Conservation (phyloP, 768 basidiomycete species). For the Lactarius quietus region DNA sequence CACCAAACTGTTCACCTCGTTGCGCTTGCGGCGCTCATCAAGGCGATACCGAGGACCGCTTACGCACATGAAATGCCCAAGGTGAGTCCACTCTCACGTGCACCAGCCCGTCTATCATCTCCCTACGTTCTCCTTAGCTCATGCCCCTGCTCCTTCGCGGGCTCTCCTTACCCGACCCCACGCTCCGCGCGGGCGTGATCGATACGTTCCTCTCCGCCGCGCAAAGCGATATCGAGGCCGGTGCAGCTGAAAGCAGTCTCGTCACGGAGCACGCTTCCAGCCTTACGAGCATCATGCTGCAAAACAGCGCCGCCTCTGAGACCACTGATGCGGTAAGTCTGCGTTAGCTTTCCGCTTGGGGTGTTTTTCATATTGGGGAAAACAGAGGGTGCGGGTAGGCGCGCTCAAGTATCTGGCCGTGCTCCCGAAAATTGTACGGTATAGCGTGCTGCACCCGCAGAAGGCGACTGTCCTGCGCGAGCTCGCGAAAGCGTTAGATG, state of each 20-base stretch:
- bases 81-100: conserved; percentile 36
- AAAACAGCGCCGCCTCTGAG: conserved; percentile 48
- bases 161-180: conserved; percentile 69
- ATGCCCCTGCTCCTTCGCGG: conserved; percentile 86
- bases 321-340: conserved; percentile 54
- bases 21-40: conserved; percentile 78
- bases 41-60: conserved; percentile 70
- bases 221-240: conserved; percentile 48
- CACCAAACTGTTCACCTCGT: conserved; percentile 72
- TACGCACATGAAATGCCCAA: conserved; percentile 65
- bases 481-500: conserved; percentile 76
- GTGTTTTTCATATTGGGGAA: neutral
- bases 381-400: conserved; percentile 68
- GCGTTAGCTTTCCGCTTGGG: neutral
- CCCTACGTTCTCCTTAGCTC: conserved; percentile 48
- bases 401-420: conserved; percentile 72
- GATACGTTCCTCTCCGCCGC: conserved; percentile 72
- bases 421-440: conserved; percentile 74
- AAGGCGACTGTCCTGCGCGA: conserved; percentile 72
- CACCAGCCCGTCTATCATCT: neutral
- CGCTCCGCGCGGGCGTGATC: conserved; percentile 76
- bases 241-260: conserved; percentile 33
- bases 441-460: conserved; percentile 77
- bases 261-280: conserved; percentile 69
- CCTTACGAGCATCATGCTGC: conserved; percentile 69